Conservation (phyloP, 306 rosid species). For the Prunus mume region DNA sequence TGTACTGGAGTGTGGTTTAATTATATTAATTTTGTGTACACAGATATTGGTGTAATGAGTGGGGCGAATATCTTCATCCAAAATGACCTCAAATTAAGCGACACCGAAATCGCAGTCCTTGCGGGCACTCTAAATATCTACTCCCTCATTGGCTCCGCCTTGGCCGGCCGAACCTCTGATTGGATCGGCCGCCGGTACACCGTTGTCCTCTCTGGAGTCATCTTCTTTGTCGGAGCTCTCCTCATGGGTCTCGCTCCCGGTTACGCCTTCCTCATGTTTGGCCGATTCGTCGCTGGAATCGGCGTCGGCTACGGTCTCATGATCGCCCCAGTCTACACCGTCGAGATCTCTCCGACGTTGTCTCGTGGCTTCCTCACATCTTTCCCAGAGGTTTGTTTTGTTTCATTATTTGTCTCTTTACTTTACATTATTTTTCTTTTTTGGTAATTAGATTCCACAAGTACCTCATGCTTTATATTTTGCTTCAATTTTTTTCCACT, state of each 20-base stretch:
- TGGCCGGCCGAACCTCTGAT: constrained; percentile 60
- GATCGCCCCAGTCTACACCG: constrained; percentile 59
- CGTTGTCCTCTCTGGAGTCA: constrained; percentile 35
- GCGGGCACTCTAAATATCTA: constrained; percentile 50
- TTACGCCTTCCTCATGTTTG: constrained; percentile 48
- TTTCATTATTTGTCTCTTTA: too few relatives aligned
- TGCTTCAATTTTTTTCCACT: too few relatives aligned
- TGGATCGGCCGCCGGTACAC: constrained; percentile 73
- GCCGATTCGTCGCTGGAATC: constrained; percentile 41
- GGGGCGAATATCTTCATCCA: constrained; percentile 51
- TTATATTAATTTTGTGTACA: constrained; percentile 4
- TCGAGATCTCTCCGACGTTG: constrained; percentile 51
- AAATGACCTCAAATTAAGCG: constrained; percentile 39
- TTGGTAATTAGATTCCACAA: too few relatives aligned
- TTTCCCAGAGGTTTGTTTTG: constrained; percentile 40
- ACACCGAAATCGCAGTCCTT: constrained; percentile 41
- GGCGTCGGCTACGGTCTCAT: constrained; percentile 58
- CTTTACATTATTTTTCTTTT: too few relatives aligned
- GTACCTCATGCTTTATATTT: too few relatives aligned
- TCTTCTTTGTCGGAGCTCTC: constrained; percentile 53
- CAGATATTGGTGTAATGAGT: constrained; percentile 69
- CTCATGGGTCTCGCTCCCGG: constrained; percentile 58
- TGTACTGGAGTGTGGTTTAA: too few relatives aligned
- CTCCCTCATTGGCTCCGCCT: constrained; percentile 50
- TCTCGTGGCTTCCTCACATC: constrained; percentile 61